Percentiles rank a stretch among this genome's conserved stretches.
Conservation (phyloP, 768 basidiomycete genomes). For the Suillus subalutaceus region DNA sequence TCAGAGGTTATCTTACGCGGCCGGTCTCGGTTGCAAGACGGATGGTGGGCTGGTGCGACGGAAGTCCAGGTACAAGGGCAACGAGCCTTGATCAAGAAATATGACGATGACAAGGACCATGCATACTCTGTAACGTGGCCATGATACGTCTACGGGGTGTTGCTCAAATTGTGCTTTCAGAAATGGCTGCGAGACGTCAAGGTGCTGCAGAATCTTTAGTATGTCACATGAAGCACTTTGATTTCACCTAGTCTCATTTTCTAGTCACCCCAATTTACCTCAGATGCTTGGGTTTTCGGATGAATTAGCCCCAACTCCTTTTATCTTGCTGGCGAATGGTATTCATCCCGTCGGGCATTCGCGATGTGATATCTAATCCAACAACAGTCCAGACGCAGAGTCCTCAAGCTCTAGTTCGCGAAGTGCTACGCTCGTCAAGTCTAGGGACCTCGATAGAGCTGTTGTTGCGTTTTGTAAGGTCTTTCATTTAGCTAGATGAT, state of each 20-base stretch:
- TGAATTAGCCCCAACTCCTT: slow-evolving; percentile 47
- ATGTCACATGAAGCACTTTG: slow-evolving; percentile 17
- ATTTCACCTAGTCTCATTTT: not conserved
- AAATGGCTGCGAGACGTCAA: slow-evolving; percentile 55
- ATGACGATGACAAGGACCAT: slow-evolving; percentile 39
- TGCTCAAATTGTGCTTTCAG: slow-evolving; percentile 26
- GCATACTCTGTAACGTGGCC: slow-evolving; percentile 34
- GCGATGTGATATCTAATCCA: not conserved
- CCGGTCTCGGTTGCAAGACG: slow-evolving; percentile 39
- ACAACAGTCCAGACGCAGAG: slow-evolving; percentile 44
- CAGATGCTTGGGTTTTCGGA: slow-evolving; percentile 55
- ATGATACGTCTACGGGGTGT: not conserved
- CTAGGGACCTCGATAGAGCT: slow-evolving; percentile 40
- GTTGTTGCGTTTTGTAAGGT: slow-evolving; percentile 37
- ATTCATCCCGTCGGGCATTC: not conserved
- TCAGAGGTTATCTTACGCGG: slow-evolving; percentile 47
- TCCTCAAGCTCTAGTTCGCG: slow-evolving; percentile 42
- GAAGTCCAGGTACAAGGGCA: slow-evolving; percentile 45
- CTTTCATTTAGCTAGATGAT: not conserved
- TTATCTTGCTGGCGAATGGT: slow-evolving; percentile 57
- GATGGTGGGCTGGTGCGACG: slow-evolving; percentile 51
- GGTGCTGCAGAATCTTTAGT: slow-evolving; percentile 53
- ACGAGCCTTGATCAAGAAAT: slow-evolving; percentile 45
- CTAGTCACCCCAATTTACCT: slow-evolving; percentile 54
- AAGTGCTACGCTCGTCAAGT: slow-evolving; percentile 38